Base-by-base conservation (phyloP, 495 filamentous ascomycete species). In the Lasiosphaeria miniovina region DNA sequence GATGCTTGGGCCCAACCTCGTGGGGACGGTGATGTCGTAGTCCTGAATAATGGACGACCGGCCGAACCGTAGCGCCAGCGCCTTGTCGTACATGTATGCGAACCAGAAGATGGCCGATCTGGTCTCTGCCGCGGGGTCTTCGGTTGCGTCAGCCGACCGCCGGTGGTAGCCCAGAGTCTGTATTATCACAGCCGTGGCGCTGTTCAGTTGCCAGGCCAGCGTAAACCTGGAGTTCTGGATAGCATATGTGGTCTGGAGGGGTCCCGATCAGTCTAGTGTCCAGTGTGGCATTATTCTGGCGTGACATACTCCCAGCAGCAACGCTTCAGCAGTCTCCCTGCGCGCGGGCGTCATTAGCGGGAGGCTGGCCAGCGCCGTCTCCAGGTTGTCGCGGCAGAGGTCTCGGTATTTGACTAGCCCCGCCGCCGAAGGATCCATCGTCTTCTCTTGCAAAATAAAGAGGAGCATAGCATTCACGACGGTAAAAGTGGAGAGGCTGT, bases 101-200 rank as follows among this genome's bases (percentile, higher is more conserved):
- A 82, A 77, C 86, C 86, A 90, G 65, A 90, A 90, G 9, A 87
- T 60, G 3, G 75, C 57, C 0, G 71, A 68, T 52, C 77, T 77
- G 36, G 75, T 58, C 7, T 77, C 69, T 33, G 71, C 73, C 34
- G 75, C 79, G 5, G 43, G 6, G 49, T 78, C 61, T 15, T 81
- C 32, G 40, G n/a, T 48, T 33, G 12, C 24, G 75, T 84, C 79
- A 1, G 76, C 76, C 6, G 77, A 76, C 1, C 75, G 66, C 24
- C 84, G 83, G 64, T 90, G 86, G 58, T 84, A 87, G 11, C 86
- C 87, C 0, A 88, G 76, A 0, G 76, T 84, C 60, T 87, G 83
- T 66, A 85, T 88, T 53, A 89, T 75, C 8, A 78, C 76, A 11
- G 79, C 78, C 2, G 86, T 86, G 1, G 73, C 77, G 1, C 81